Evolutionary conservation across 2,329 filamentous ascomycete species (phyloP).

Genomic region (Fusarium sterilihyphosum): DNA sequence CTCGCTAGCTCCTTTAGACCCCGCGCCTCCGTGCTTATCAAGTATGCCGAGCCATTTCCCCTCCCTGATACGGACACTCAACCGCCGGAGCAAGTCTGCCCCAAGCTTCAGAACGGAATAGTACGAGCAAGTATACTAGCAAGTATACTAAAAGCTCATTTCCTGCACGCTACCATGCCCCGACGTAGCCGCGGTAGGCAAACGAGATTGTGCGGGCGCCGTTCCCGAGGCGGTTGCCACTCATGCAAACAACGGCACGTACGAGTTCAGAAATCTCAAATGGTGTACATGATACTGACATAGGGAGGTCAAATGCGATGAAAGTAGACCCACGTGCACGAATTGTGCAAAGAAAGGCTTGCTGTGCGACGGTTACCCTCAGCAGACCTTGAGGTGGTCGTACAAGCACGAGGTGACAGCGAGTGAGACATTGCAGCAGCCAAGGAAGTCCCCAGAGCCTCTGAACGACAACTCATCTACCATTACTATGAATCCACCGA

Average conservation of each 20-base stretch:
- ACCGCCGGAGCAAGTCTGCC: neutral
- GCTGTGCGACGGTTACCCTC: neutral
- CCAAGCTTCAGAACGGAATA: neutral
- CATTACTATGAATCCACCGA: fast-evolving
- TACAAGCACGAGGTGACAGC: neutral
- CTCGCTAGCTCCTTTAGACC: neutral
- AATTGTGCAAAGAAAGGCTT: neutral
- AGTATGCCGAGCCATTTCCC: neutral
- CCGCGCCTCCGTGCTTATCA: neutral
- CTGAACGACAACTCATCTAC: fast-evolving
- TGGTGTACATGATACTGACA: fast-evolving
- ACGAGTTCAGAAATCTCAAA: neutral
- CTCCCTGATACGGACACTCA: neutral
- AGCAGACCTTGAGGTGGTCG: neutral
- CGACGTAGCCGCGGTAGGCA: neutral
- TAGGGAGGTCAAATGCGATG: neutral
- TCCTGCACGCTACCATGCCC: neutral
- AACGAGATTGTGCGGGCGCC: neutral
- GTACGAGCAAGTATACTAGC: fast-evolving
- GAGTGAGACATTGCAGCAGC: fast-evolving
- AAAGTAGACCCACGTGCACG: neutral
- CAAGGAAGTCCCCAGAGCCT: fast-evolving
- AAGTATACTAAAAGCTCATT: neutral
- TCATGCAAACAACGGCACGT: neutral
- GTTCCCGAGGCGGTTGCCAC: neutral